Evolutionary conservation across 2,329 filamentous ascomycete genomes (phyloP).

Genomic region (Rhexocercosporidium sp.): DNA sequence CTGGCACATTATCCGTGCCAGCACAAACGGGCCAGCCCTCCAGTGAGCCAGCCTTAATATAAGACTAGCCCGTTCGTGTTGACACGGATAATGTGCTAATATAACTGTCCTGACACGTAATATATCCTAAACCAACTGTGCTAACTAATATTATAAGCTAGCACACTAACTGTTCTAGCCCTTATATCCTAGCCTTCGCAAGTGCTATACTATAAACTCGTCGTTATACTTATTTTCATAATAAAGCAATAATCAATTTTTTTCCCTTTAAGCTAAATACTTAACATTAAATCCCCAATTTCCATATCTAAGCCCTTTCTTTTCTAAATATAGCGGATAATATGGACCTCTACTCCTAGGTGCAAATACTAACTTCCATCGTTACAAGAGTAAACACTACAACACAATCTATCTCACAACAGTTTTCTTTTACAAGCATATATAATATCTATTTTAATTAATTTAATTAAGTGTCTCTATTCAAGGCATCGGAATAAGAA

Average conservation of each 20-base stretch:
- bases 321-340: neutral
- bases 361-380: neutral
- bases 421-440: neutral
- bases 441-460: neutral
- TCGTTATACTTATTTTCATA: neutral
- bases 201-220: no score
- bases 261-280: no score
- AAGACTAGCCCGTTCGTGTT: neutral
- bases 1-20: neutral
- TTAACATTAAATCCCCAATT: no score
- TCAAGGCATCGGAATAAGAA: neutral
- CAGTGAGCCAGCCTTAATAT: neutral
- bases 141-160: neutral
- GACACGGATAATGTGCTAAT: neutral
- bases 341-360: neutral
- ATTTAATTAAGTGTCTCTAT: neutral
- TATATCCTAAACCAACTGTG: neutral
- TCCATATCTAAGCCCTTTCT: no score
- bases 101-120: neutral
- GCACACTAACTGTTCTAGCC: neutral
- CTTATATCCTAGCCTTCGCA: neutral
- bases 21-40: neutral
- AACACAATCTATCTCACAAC: neutral
- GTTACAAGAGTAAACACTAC: neutral
- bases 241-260: neutral